Evolutionary conservation across 768 basidiomycete genomes (phyloP).

Genomic region (Tricholoma saponaceum): DNA sequence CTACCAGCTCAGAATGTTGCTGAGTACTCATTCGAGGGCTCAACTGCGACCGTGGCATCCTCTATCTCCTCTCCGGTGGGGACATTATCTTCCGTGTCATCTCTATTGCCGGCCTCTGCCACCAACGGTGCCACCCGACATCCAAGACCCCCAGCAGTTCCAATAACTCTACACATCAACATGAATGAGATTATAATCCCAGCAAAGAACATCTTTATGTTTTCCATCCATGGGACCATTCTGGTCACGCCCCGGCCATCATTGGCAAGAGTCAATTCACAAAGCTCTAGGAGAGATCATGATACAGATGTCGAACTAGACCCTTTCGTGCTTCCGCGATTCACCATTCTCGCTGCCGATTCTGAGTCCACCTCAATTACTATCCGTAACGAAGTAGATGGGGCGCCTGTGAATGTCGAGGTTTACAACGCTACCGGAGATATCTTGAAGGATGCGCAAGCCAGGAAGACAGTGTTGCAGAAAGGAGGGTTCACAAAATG

Average conservation of each 20-base stretch:
- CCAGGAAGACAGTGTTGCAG: conserved; percentile 60
- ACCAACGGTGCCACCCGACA: conserved; percentile 20
- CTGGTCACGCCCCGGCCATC: conserved; percentile 48
- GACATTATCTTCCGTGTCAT: conserved; percentile 46
- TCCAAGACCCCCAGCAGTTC: conserved; percentile 45
- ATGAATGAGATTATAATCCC: conserved; percentile 74
- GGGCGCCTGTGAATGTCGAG: conserved; percentile 43
- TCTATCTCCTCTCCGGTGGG: conserved; percentile 29
- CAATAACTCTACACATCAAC: conserved; percentile 73
- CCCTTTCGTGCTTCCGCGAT: conserved; percentile 61
- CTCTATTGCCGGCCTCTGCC: conserved; percentile 39
- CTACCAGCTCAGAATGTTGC: conserved; percentile 59
- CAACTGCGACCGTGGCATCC: conserved; percentile 30
- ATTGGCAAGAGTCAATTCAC: conserved; percentile 22
- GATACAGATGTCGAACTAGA: conserved; percentile 31
- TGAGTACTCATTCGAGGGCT: conserved; percentile 75
- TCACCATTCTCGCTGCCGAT: conserved; percentile 67
- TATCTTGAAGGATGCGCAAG: conserved; percentile 50
- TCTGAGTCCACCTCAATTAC: conserved; percentile 52
- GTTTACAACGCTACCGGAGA: conserved; percentile 59
- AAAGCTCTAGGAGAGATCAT: conserved; percentile 19
- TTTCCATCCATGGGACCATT: conserved; percentile 62
- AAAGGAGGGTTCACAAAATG: conserved; percentile 57
- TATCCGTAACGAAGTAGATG: conserved; percentile 58
- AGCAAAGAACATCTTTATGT: conserved; percentile 59